A percentile compares a stretch with the other conserved stretches of the same genome.
These are phyloP conservation scores for Penicillium griseofulvum DNA, from an alignment of 2,329 filamentous ascomycete species.

Conservation along the genomic window DNA sequence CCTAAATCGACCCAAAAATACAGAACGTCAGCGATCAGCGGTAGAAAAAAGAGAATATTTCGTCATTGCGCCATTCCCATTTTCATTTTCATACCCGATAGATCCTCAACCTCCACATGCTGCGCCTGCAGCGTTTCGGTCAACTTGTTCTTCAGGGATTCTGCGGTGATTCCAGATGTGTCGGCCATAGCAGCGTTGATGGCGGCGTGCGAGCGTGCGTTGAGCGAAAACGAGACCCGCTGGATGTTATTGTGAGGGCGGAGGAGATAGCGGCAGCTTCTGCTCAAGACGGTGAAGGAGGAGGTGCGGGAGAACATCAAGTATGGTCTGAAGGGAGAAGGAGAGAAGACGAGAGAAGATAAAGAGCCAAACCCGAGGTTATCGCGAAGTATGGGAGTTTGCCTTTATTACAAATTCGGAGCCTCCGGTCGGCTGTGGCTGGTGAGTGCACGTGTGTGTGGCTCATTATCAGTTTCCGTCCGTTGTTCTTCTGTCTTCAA, in stretches of 20 bases:
- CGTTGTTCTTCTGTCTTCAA: neutral
- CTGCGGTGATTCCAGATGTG: conserved; percentile 67
- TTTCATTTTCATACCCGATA: conserved; percentile 67
- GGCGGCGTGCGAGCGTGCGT: conserved; percentile 33
- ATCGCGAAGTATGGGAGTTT: conserved; percentile 11
- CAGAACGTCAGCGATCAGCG: neutral
- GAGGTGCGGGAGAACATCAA: conserved; percentile 41
- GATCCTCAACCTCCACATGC: conserved; percentile 84
- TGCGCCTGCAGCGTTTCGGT: conserved; percentile 67
- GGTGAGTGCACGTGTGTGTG: conserved; percentile 22
- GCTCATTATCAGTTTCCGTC: neutral
- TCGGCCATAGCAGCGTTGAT: conserved; percentile 44
- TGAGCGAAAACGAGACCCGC: conserved; percentile 34
- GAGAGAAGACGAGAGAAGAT: neutral
- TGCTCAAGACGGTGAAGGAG: conserved; percentile 33
- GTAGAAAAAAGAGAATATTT: neutral
- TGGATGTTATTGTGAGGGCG: conserved; percentile 25
- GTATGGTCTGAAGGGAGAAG: conserved; percentile 12
- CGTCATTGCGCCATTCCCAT: neutral
- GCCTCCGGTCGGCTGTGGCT: conserved; percentile 19
- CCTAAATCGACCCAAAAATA: conserved; percentile 44
- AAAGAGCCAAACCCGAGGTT: conserved; percentile 9
- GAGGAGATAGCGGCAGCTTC: conserved; percentile 41
- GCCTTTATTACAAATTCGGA: conserved; percentile 24
- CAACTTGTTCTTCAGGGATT: conserved; percentile 66